phyloP scores from a whole-genome alignment of 2,329 filamentous ascomycete genomes.

The Arthrobotrys sphaeroides region DNA sequence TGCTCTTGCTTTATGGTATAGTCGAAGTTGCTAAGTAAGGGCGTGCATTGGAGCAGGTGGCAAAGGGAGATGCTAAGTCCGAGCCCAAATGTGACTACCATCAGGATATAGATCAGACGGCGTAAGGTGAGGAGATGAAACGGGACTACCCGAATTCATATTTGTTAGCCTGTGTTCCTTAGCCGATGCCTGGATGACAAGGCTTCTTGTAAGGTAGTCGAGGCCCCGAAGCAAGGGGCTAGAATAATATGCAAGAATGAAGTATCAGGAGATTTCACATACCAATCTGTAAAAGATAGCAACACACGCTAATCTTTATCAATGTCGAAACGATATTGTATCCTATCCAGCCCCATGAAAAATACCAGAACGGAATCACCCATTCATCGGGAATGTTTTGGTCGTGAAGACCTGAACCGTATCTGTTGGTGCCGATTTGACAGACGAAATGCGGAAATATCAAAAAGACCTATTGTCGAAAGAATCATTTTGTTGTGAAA shows the following conservation, averaged over 20 bases:
- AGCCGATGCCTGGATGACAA: neutral
- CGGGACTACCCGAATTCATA: constrained; percentile 54
- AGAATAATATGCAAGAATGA: constrained; percentile 7
- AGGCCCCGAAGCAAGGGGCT: constrained; percentile 17
- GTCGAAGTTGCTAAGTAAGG: constrained; percentile 58
- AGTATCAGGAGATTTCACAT: constrained; percentile 36
- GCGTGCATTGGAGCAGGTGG: constrained; percentile 58
- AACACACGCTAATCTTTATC: constrained; percentile 59
- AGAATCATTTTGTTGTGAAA: no score
- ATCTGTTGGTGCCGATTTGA: constrained; percentile 57
- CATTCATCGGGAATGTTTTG: constrained; percentile 56
- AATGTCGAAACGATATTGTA: constrained; percentile 58
- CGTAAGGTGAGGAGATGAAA: constrained; percentile 55
- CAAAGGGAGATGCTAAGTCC: constrained; percentile 55
- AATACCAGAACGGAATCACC: constrained; percentile 57
- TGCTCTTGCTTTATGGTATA: constrained; percentile 54
- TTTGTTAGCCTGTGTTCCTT: neutral
- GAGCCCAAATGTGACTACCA: constrained; percentile 56
- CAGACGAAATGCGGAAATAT: constrained; percentile 56
- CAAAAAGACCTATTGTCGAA: constrained; percentile 54
- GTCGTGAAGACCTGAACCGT: constrained; percentile 58
- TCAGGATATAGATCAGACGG: constrained; percentile 56
- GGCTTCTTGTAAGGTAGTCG: neutral
- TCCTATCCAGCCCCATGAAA: constrained; percentile 56
- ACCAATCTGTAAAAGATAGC: constrained; percentile 59